Evolutionary conservation across 73 alveolate species (phyloP), one percentile per base, ranked within the genome.

Genomic region (Breviolum minutum): DNA sequence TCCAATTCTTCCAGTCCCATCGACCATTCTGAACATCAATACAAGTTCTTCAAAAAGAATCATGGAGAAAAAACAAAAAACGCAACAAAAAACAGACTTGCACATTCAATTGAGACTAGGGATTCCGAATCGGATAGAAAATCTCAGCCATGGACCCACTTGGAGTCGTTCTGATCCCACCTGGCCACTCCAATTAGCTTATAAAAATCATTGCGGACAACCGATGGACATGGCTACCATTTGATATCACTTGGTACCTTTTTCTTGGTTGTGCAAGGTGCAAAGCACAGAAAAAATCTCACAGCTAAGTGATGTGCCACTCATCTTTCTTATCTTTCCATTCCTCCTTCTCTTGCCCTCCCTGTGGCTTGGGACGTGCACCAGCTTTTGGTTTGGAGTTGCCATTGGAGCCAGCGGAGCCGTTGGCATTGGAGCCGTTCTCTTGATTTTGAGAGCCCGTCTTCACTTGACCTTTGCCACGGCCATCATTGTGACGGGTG

Each of bases 1-100:
- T 90, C 97, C 97, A 90, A 30, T 54, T 90, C 97, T 90, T 90
- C 96, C 96, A 89, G 63, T 90, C 97, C 97, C 97, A 90, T 63
- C 97, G 97, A 60, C 97, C 97, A 60, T 90, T 90, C 97, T 90
- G 97, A 54, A 74, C 60, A 7, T n/a, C 61, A 26, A 76, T 0
- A 27, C n/a, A 27, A 29, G 86, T 1, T 64, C 61, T 8, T 27
- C 63, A 77, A n/a, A 77, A 6, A 11, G 63, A 77, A 79, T 30
- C 63, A 12, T 27, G 87, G 30, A 29, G 29, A 27, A 13, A 40
- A 8, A 13, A 22, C 66, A 24, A 30, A 30, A 27, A 79, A 9
- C 87, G 13, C 32, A 13, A 6, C 87, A n/a, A 76, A 24, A 29
- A n/a, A n/a, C 54, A 40, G 54, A 0, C 54, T 40, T 40, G 54